Percentiles rank a stretch among this genome's conserved stretches.
phyloP scores from a whole-genome alignment of 345 rosid genomes.

The Angophora floribunda region DNA sequence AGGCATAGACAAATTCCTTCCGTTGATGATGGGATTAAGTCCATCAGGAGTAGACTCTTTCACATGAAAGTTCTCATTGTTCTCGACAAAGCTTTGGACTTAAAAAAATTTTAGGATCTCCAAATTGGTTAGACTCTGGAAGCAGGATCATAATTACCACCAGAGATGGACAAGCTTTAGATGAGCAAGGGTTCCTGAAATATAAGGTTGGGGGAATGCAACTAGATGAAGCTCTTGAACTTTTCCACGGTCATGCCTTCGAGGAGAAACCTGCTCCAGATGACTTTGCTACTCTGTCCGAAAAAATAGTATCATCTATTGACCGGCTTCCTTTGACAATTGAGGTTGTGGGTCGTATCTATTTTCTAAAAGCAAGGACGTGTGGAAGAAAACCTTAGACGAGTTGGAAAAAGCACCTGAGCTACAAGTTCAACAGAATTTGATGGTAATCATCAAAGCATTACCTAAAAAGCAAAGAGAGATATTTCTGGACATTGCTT shows the following conservation, averaged over 20 bases:
- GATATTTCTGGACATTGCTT: not conserved
- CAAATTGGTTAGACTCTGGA: not conserved
- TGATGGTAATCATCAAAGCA: not conserved
- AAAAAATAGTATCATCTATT: fast-evolving
- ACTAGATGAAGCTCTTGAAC: not conserved
- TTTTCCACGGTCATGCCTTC: not conserved
- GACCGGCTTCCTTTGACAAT: not conserved
- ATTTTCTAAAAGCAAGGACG: not conserved
- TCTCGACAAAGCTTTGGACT: not conserved
- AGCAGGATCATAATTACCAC: not conserved
- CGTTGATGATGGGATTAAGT: not conserved
- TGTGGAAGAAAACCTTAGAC: not conserved
- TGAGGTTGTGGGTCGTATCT: not conserved
- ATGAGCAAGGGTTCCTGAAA: too few species aligned
- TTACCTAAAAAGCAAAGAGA: not conserved
- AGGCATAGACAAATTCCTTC: not conserved
- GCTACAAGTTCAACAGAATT: not conserved
- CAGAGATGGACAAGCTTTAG: not conserved
- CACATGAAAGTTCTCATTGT: not conserved
- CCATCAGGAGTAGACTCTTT: not conserved
- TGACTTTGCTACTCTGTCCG: not conserved
- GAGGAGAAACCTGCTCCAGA: not conserved
- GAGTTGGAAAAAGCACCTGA: not conserved
- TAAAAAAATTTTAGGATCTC: not conserved
- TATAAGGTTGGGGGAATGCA: not conserved